Evolutionary conservation across 1,284 basidiomycete genomes (phyloP), one percentile per base, ranked within the genome.

Genomic region (Ustilago loliicola): DNA sequence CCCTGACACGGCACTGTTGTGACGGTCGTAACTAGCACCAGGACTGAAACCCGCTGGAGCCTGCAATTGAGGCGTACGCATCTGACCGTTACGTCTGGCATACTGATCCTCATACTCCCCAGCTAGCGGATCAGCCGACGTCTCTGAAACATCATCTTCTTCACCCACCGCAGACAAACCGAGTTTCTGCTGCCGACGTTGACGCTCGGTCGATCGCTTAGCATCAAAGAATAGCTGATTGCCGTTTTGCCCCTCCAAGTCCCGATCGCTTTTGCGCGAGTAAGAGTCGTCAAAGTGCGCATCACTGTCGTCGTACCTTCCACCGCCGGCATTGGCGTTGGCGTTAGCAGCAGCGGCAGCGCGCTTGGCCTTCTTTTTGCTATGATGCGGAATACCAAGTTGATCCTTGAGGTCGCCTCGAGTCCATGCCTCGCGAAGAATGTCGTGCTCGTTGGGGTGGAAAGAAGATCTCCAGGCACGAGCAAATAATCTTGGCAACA

Each of bases 341-440:
- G 40, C 55, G n/a, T n/a, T 38, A 17, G 58, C 32, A 17, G 61
- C 70, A 17, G 55, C 59, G 29, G 63, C 67, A 17, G 63, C 75
- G 13, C 70, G 66, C 19, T 47, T 56, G 4, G 60, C 70, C 34
- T 30, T 70, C 62, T 68, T 78, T 48, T 71, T 61, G 50, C 42
- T 69, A 15, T 74, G 72, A 32, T 66, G 69, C 34, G 59, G 61
- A 8, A 84, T 60, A 15, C 80, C 82, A 7, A 84, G 78, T 61
- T 73, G 72, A 23, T 79, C 59, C 57, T 84, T 84, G 54, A 84
- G 73, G 48, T 83, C 77, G 9, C 82, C 82, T 3, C 61, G 72
- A 21, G 80, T 71, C 82, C 82, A 84, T 1, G 73, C 76, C 56
- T 84, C 81, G 25, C 82, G 72, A n/a, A 84, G 60, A 13, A 81